phyloP scores from a whole-genome alignment of 345 rosid genomes.

The Camelina hispida region DNA sequence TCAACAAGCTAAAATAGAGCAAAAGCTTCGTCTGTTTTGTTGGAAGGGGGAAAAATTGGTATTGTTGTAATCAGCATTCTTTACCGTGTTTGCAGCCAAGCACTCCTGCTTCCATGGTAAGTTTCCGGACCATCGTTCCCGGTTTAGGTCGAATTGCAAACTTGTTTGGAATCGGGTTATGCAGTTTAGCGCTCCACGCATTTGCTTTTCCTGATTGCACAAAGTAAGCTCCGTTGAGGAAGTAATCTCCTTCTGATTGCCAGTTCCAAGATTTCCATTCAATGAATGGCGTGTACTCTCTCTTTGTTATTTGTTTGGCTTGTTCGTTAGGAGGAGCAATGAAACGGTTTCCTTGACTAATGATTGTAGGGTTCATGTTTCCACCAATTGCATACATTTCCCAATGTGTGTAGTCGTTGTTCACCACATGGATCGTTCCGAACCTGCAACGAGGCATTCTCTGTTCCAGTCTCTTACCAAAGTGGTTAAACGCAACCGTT shows the following conservation, averaged over 20 bases:
- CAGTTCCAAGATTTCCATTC: conserved; percentile 72
- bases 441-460: conserved; percentile 58
- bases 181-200: conserved; percentile 34
- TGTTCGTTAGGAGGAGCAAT: conserved; percentile 57
- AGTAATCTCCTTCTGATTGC: conserved; percentile 71
- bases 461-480: conserved; percentile 55
- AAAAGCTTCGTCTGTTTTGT: conserved; percentile 8
- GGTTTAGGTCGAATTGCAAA: conserved; percentile 53
- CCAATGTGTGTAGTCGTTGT: conserved; percentile 85
- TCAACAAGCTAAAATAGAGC: conserved; percentile 20
- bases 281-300: conserved; percentile 47
- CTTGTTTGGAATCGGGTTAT: conserved; percentile 20
- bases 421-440: conserved; percentile 70
- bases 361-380: conserved; percentile 61
- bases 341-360: conserved; percentile 84
- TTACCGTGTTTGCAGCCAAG: conserved; percentile 48
- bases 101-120: conserved; percentile 58
- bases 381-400: conserved; percentile 75
- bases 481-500: conserved; percentile 79
- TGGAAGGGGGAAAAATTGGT: conserved; percentile 22
- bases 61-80: conserved; percentile 37
- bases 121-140: conserved; percentile 49
- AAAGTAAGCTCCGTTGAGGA: conserved; percentile 74
- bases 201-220: conserved; percentile 58
- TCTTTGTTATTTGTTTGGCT: conserved; percentile 64